phyloP scores from a whole-genome alignment of 2,329 filamentous ascomycete genomes.

The Biscogniauxia sp. region DNA sequence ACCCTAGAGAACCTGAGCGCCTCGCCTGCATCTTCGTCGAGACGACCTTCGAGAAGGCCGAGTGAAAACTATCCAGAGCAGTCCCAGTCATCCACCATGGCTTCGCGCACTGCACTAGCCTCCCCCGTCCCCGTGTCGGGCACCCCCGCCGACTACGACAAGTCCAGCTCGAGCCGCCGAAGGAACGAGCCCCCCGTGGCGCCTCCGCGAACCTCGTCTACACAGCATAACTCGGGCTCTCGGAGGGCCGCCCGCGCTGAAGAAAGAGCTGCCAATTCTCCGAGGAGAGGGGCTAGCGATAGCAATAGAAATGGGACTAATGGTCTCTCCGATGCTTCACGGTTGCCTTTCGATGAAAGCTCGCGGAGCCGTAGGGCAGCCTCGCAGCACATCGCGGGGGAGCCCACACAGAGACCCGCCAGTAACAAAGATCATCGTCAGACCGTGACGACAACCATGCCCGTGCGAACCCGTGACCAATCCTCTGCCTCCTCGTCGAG shows the following conservation, averaged over 20 bases:
- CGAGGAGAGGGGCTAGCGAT: conserved; percentile 39
- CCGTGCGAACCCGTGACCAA: conserved; percentile 43
- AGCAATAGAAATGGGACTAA: conserved; percentile 36
- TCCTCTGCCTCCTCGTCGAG: conserved; percentile 48
- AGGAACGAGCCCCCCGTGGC: conserved; percentile 68
- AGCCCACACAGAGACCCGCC: conserved; percentile 39
- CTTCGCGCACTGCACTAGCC: conserved; percentile 45
- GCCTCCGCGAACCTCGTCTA: conserved; percentile 80
- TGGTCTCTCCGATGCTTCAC: conserved; percentile 29
- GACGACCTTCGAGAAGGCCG: conserved; percentile 52
- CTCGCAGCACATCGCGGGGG: conserved; percentile 36
- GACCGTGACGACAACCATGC: conserved; percentile 37
- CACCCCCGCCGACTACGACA: conserved; percentile 41
- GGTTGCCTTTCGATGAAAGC: conserved; percentile 35
- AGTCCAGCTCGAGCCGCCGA: conserved; percentile 48
- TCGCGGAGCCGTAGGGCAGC: conserved; percentile 39
- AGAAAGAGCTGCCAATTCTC: conserved; percentile 44
- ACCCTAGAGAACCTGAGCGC: conserved; percentile 44
- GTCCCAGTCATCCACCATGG: conserved; percentile 41
- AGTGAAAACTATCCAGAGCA: conserved; percentile 44
- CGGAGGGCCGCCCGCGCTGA: conserved; percentile 44
- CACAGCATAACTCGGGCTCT: conserved; percentile 49
- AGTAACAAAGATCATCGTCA: conserved; percentile 41
- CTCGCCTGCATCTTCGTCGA: conserved; percentile 51
- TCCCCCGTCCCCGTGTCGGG: conserved; percentile 41